Percentiles rank a stretch among this genome's conserved stretches.
These are phyloP conservation scores for Wickerhamiella sorbophila DNA, from an alignment of 805 yeast genomes.

Conservation along the genomic window DNA sequence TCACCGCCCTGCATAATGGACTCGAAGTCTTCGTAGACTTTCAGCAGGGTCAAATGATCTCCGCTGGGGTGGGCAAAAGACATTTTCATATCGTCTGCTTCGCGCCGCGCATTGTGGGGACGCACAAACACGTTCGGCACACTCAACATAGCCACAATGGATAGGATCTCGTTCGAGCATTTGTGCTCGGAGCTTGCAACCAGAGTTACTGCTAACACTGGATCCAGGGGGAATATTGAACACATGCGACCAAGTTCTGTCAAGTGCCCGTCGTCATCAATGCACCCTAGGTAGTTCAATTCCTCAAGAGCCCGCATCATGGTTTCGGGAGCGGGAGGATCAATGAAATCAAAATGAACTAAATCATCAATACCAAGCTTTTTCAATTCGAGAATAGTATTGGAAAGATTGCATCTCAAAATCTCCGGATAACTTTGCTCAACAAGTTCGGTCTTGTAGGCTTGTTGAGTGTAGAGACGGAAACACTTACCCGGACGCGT, in stretches of 20 bases:
- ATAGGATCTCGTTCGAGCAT: slow-evolving; percentile 78
- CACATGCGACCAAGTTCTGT: slow-evolving; percentile 84
- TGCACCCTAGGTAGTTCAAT: slow-evolving; percentile 74
- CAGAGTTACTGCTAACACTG: slow-evolving; percentile 85
- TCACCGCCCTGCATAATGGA: slow-evolving; percentile 6
- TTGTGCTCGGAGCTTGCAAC: slow-evolving; percentile 74
- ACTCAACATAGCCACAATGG: slow-evolving; percentile 78
- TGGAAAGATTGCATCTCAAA: slow-evolving; percentile 75
- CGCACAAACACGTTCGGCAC: slow-evolving; percentile 93
- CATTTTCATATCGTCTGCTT: slow-evolving; percentile 83
- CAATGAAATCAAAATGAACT: slow-evolving; percentile 97
- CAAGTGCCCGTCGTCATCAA: slow-evolving; percentile 81
- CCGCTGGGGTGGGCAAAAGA: slow-evolving; percentile 87
- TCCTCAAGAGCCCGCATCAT: slow-evolving; percentile 99
- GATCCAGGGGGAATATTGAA: slow-evolving; percentile 89
- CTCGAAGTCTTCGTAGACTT: slow-evolving; percentile 73
- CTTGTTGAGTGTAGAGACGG: slow-evolving; percentile 91
- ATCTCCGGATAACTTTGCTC: slow-evolving; percentile 96
- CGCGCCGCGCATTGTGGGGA: slow-evolving; percentile 73
- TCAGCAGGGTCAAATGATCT: slow-evolving; percentile 81
- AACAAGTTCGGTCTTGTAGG: slow-evolving; percentile 81
- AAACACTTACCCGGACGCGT: slow-evolving; percentile 97
- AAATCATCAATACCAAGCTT: slow-evolving; percentile 90
- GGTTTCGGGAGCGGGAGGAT: slow-evolving; percentile 98
- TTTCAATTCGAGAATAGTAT: slow-evolving; percentile 83